A percentile compares a stretch with the other conserved stretches of the same genome.
Evolutionary conservation across 192 early-diverging fungal species (phyloP).

Genomic region (Backusella sp.): DNA sequence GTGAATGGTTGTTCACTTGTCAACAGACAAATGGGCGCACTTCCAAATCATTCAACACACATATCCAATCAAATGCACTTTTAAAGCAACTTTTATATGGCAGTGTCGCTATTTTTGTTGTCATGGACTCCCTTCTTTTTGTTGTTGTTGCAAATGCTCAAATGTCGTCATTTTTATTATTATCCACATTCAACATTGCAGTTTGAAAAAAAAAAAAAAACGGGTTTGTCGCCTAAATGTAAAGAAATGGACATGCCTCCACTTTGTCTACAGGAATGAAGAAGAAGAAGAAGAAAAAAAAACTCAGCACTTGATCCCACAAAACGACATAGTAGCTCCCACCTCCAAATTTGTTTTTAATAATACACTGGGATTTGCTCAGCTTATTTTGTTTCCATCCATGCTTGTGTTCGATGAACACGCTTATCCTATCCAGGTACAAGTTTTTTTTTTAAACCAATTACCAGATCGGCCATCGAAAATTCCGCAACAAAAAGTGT

Average conservation of each 20-base stretch:
- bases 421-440: background rate
- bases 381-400: no score
- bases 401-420: background rate
- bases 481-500: background rate
- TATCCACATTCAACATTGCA: no score
- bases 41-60: background rate
- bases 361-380: no score
- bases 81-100: background rate
- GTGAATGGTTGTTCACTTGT: constrained; percentile 8
- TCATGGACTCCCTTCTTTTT: no score
- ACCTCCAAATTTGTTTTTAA: no score
- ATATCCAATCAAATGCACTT: background rate
- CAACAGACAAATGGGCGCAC: background rate
- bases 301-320: no score
- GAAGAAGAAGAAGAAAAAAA: no score
- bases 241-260: background rate
- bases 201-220: background rate
- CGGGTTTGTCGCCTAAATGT: background rate
- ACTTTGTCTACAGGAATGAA: background rate
- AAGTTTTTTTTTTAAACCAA: background rate
- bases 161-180: no score
- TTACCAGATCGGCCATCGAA: background rate
- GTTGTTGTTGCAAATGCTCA: no score
- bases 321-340: no score
- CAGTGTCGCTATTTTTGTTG: no score